phyloP scores from a whole-genome alignment of 1,139 yeast species.

The Kluyveromyces sp. region DNA sequence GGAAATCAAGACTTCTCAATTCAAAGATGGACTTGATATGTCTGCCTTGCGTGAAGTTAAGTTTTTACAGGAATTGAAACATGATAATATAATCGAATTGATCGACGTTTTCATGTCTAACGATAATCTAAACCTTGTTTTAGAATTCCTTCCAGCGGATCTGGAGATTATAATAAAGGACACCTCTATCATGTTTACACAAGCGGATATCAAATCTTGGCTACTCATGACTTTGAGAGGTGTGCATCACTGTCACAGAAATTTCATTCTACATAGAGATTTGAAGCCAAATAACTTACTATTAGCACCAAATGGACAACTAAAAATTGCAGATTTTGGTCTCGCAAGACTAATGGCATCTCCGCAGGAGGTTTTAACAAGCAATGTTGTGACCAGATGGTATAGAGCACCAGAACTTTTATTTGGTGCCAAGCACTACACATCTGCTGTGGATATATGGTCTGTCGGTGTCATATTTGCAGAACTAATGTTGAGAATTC shows the following conservation, averaged over 20 bases:
- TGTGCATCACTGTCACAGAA: constrained; percentile 89
- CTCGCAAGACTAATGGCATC: constrained; percentile 77
- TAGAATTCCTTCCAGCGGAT: constrained; percentile 89
- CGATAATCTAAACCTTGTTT: constrained; percentile 71
- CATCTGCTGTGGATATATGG: constrained; percentile 94
- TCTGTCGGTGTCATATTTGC: constrained; percentile 97
- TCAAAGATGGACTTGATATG: constrained; percentile 96
- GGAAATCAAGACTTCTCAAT: constrained; percentile 89
- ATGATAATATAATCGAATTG: constrained; percentile 76
- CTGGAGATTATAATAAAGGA: constrained; percentile 86
- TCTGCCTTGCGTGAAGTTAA: constrained; percentile 94
- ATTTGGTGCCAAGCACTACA: constrained; percentile 85
- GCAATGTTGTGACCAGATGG: constrained; percentile 96
- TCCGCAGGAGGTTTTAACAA: constrained; percentile 73
- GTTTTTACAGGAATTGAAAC: constrained; percentile 79
- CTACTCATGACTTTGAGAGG: constrained; percentile 89
- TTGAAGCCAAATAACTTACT: constrained; percentile 76
- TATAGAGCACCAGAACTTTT: constrained; percentile 94
- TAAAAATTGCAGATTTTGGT: constrained; percentile 96
- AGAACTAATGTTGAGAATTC: constrained; percentile 88
- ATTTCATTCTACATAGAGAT: constrained; percentile 84
- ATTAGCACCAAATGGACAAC: constrained; percentile 75
- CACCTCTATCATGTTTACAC: constrained; percentile 62
- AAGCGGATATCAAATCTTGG: constrained; percentile 92
- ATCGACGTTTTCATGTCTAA: constrained; percentile 75